phyloP scores from a whole-genome alignment of 208 protist species.

The Strigomonas culicis region DNA sequence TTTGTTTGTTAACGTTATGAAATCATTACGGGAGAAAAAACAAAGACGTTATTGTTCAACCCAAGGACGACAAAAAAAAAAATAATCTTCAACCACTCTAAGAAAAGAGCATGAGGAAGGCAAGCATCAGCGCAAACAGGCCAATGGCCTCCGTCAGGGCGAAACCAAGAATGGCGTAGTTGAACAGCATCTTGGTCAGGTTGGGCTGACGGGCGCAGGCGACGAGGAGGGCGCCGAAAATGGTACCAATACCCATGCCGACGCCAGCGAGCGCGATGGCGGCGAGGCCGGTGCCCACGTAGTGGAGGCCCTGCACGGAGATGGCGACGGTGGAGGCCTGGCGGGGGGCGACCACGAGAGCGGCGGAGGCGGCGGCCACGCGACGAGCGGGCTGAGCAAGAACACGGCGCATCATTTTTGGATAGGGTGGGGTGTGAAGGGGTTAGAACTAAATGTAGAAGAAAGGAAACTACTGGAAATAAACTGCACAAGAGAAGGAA shows the following conservation, averaged over 20 bases:
- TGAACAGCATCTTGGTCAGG: constrained; percentile 76
- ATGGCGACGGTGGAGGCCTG: constrained; percentile 56
- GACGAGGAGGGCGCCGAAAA: constrained; percentile 64
- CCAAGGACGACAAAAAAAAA: not conserved
- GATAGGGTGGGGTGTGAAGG: not conserved
- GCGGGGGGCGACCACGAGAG: constrained; percentile 28
- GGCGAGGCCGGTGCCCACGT: constrained; percentile 70
- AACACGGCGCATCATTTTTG: constrained; percentile 44
- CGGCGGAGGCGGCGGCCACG: constrained; percentile 22
- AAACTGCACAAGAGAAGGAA: too few species aligned
- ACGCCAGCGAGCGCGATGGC: constrained; percentile 63
- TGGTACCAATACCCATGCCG: constrained; percentile 54
- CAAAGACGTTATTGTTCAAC: not conserved
- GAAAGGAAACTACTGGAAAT: not conserved
- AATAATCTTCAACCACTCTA: constrained; percentile 24
- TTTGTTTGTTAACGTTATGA: constrained; percentile 1
- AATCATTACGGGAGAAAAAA: constrained; percentile 4
- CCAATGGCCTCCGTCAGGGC: constrained; percentile 79
- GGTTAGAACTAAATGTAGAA: constrained; percentile 1
- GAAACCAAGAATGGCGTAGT: constrained; percentile 82
- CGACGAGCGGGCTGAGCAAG: constrained; percentile 25
- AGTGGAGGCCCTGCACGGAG: constrained; percentile 68
- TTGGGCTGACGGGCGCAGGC: constrained; percentile 77
- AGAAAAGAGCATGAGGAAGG: constrained; percentile 83
- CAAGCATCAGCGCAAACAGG: constrained; percentile 72